Evolutionary conservation across 768 basidiomycete genomes (phyloP), one percentile per base, ranked within the genome.

Genomic region (Filobasidium floriforme): DNA sequence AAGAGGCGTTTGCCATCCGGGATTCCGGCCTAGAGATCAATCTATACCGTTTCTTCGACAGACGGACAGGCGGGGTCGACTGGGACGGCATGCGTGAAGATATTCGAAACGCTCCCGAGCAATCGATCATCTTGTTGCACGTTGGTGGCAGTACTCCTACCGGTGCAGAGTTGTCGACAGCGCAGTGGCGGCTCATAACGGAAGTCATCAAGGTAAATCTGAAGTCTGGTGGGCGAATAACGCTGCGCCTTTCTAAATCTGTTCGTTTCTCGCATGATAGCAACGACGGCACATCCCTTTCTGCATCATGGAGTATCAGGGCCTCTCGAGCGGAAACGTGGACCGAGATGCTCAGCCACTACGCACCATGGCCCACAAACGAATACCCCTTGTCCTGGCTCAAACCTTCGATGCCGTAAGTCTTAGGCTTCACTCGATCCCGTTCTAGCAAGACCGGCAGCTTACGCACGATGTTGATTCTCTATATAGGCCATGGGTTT

Each of bases 41-140:
- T 41, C 59, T 66, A 3, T 73, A 70, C 63, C 61, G 72, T 10
- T 73, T 73, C 65, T 65, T 78, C 6, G 75, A 78, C 66, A 60
- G 62, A 15, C 69, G 72, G 59, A 73, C 68, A 19, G 77, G 75
- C 11, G 66, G 63, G 11, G 71, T 78, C 3, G 77, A 78, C 60
- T 78, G 75, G 72, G 74, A 73, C 32, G 72, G 73, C 24, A 61
- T 76, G 66, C 68, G 73, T 46, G 74, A 74, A 26, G 77, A 78
- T 64, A 37, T 78, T 15, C 64, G 67, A 24, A 68, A 88, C 74
- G 76, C 75, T 9, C 82, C 85, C 19, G 63, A 69, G 1, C 71
- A 71, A 64, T 85, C 92, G 41, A 85, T 94, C 69, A 89, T 98
- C 15, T 84, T 97, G 67, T 82, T 99, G 22, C 70, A 75, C 59